Conservation (phyloP, 176 grass and related monocot genomes). For the Aegilops speltoides region DNA sequence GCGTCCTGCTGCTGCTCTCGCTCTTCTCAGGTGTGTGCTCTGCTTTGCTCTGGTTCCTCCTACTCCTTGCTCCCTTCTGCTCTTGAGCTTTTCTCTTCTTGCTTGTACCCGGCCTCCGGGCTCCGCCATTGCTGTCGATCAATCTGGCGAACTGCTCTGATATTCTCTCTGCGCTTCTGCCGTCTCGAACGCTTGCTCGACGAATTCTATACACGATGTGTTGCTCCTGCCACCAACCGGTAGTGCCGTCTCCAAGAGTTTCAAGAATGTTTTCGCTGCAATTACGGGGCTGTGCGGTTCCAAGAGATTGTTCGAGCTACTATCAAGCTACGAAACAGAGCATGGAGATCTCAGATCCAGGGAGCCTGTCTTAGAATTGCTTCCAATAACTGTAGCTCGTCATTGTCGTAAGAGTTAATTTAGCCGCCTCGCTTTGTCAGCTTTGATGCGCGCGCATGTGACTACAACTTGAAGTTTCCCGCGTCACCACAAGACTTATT, state of each 20-base stretch:
- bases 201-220: too few species aligned
- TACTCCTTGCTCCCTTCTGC: background rate
- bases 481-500: background rate
- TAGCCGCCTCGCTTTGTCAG: background rate
- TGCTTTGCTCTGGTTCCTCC: background rate
- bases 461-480: background rate
- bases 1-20: background rate
- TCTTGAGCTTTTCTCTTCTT: background rate
- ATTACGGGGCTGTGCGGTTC: background rate
- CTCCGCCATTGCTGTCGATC: conserved; percentile 14
- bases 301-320: too few species aligned
- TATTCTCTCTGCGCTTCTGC: background rate
- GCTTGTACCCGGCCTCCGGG: too few species aligned
- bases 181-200: background rate
- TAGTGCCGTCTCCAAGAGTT: background rate
- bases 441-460: background rate
- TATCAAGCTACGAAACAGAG: background rate
- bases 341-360: conserved; percentile 7
- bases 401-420: conserved; percentile 23
- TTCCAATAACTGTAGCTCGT: background rate
- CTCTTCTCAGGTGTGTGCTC: conserved; percentile 52
- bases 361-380: background rate
- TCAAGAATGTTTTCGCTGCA: background rate
- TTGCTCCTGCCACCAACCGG: background rate
- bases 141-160: background rate